Conservation (phyloP, 805 yeast species). For the Metschnikowia aberdeeniae region DNA sequence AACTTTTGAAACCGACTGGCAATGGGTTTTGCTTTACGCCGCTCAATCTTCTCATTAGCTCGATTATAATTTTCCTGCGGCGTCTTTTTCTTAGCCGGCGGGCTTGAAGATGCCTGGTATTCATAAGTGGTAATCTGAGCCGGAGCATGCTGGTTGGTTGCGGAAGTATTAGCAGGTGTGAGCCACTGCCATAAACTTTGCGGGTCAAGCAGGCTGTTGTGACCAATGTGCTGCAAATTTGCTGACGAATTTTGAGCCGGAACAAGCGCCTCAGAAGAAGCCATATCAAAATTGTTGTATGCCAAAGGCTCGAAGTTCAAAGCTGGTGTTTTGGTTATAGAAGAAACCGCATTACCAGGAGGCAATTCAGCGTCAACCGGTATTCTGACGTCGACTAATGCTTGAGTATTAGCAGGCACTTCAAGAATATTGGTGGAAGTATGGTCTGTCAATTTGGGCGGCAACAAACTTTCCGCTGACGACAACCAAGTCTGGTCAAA, state of each 20-base stretch:
- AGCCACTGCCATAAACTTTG: conserved; percentile 1
- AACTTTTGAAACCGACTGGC: conserved; percentile 9
- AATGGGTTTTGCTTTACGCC: conserved; percentile 12
- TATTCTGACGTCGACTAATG: too few species aligned
- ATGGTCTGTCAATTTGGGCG: background rate
- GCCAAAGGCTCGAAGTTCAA: too few species aligned
- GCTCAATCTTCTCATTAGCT: conserved; percentile 1
- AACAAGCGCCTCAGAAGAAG: background rate
- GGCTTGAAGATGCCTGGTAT: too few species aligned
- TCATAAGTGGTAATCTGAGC: too few species aligned
- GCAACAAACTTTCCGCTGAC: background rate
- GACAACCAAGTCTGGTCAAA: background rate
- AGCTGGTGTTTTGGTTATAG: too few species aligned
- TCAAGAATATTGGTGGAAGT: too few species aligned
- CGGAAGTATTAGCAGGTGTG: background rate
- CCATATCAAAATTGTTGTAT: background rate
- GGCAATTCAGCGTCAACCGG: too few species aligned
- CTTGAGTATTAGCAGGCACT: too few species aligned
- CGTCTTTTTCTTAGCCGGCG: background rate
- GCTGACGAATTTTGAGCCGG: too few species aligned
- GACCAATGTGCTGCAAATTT: too few species aligned
- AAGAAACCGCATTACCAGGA: too few species aligned
- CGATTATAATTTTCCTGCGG: background rate
- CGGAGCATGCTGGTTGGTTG: background rate
- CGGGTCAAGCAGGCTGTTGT: background rate